phyloP scores from a whole-genome alignment of 306 rosid genomes.

The Crotalaria pallida region DNA sequence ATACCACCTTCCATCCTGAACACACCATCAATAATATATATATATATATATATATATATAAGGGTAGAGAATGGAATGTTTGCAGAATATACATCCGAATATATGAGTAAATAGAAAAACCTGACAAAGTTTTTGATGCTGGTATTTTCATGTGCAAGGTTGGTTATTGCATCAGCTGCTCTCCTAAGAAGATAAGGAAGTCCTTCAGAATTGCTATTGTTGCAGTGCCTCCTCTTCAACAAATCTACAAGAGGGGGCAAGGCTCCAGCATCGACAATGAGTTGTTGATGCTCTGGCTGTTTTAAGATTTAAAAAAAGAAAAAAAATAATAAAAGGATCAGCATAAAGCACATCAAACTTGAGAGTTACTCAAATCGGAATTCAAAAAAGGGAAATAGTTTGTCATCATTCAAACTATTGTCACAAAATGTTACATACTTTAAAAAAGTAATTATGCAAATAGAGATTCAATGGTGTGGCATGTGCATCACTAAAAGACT shows the following conservation, averaged over 20 bases:
- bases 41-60: no score
- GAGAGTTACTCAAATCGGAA: neutral
- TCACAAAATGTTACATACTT: no score
- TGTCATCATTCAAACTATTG: no score
- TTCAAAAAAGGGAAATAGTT: neutral
- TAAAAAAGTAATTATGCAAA: no score
- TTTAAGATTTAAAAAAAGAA: conserved; percentile 1
- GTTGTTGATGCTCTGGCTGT: conserved; percentile 55
- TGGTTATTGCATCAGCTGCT: conserved; percentile 56
- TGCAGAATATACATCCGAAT: neutral
- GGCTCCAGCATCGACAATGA: conserved; percentile 59
- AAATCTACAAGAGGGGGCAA: conserved; percentile 45
- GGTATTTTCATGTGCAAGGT: conserved; percentile 56
- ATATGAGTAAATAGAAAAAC: conserved; percentile 22
- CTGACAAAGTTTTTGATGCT: conserved; percentile 48
- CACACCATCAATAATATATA: no score
- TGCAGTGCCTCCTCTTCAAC: conserved; percentile 36
- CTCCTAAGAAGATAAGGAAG: conserved; percentile 41
- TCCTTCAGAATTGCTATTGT: conserved; percentile 7
- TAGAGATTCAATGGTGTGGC: neutral
- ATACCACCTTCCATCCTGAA: conserved; percentile 71
- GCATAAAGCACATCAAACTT: neutral
- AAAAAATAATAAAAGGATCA: neutral
- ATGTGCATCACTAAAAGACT: no score
- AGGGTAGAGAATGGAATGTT: neutral